phyloP scores from a whole-genome alignment of 202 grass and related monocot species.

The Schoenoplectus tabernaemontani region DNA sequence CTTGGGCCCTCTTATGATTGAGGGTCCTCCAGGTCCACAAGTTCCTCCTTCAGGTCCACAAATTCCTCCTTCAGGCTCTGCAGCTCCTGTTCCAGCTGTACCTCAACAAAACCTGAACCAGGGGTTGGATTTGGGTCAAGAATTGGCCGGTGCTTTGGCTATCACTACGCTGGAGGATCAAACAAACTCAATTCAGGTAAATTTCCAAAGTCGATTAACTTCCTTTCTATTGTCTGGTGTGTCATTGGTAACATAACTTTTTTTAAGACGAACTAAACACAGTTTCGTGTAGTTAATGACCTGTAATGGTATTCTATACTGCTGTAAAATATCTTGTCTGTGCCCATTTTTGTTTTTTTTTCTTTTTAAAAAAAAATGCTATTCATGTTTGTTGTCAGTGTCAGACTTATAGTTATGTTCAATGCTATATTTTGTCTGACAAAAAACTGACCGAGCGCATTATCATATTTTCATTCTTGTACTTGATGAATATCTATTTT shows the following conservation, averaged over 20 bases:
- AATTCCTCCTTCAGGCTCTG: not conserved
- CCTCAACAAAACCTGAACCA: slow-evolving; percentile 40
- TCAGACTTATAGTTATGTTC: slow-evolving; percentile 10
- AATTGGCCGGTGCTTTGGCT: slow-evolving; percentile 63
- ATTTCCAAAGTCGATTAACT: slow-evolving; percentile 18
- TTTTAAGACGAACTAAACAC: no score
- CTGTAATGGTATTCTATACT: no score
- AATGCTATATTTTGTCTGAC: slow-evolving; percentile 17
- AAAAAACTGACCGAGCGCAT: slow-evolving; percentile 15
- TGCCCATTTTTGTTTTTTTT: not conserved
- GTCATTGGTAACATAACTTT: not conserved
- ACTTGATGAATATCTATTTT: slow-evolving; percentile 6
- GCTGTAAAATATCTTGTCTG: no score
- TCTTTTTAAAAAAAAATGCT: not conserved
- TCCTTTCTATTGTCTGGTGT: slow-evolving; percentile 16
- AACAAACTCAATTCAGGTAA: slow-evolving; percentile 75
- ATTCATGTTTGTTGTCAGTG: not conserved
- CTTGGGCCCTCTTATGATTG: slow-evolving; percentile 92
- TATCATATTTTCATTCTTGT: slow-evolving; percentile 1
- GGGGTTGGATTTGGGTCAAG: slow-evolving; percentile 49
- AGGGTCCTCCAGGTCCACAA: slow-evolving; percentile 47
- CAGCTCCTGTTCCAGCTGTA: slow-evolving; percentile 22
- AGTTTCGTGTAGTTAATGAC: no score
- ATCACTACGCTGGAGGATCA: slow-evolving; percentile 82
- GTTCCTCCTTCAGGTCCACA: not conserved